These are phyloP conservation scores for Sclerotiophoma versabilis DNA, from an alignment of 2,329 filamentous ascomycete genomes.

Conservation along the genomic window DNA sequence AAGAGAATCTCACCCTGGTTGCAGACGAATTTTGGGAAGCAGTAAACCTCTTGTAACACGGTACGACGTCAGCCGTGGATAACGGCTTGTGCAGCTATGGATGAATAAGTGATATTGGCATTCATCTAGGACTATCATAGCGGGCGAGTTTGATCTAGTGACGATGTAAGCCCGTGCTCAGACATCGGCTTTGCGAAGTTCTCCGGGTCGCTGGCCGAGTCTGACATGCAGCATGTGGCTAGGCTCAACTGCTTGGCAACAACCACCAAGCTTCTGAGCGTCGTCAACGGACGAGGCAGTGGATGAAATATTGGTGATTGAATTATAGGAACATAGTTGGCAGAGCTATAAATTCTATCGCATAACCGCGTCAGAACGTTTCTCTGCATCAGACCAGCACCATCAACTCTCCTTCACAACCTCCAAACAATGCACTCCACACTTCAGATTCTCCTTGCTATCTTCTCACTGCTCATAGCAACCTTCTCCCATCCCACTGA, in stretches of 20 bases:
- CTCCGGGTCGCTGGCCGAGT: conserved; percentile 1
- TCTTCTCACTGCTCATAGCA: background rate
- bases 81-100: background rate
- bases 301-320: background rate
- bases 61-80: no score
- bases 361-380: no score
- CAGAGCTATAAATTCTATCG: no score
- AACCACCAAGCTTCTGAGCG: background rate
- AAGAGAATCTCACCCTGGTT: conserved; percentile 27
- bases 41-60: background rate
- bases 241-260: background rate
- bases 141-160: no score
- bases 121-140: no score
- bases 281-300: background rate
- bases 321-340: no score
- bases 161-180: background rate
- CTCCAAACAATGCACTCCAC: background rate
- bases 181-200: background rate
- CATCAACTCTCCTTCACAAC: background rate
- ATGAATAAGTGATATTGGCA: no score
- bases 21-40: conserved; percentile 21
- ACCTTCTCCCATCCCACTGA: background rate
- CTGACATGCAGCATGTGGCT: background rate
- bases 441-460: background rate
- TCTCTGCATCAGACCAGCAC: no score